phyloP scores from a whole-genome alignment of 176 grass and related monocot genomes.

The Ensete glaucum region DNA sequence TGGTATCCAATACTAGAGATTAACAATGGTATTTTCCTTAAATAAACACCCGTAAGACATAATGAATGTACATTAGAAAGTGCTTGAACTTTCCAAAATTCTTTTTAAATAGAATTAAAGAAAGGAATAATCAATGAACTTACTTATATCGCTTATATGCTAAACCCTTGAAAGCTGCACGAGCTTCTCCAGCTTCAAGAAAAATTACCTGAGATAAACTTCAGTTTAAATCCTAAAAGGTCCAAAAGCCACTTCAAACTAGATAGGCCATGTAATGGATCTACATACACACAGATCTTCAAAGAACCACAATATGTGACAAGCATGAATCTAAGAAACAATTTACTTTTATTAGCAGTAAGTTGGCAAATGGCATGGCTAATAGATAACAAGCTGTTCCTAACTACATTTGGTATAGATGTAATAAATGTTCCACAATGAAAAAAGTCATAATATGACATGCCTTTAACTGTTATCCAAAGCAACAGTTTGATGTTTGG shows the following conservation, averaged over 20 bases:
- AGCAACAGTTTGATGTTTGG: neutral
- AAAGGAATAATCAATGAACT: neutral
- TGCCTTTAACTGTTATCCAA: neutral
- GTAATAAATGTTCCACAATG: neutral
- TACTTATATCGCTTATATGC: slow-evolving; percentile 94
- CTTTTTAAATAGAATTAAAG: neutral
- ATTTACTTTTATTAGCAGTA: neutral
- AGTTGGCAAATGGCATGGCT: neutral
- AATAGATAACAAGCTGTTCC: neutral
- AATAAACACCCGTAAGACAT: too few relatives aligned
- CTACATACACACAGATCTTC: neutral
- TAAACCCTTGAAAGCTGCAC: slow-evolving; percentile 64
- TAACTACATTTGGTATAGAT: neutral
- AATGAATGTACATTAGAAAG: neutral
- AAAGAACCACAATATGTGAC: neutral
- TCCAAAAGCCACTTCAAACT: neutral
- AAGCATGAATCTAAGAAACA: neutral
- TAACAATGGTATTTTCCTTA: too few relatives aligned
- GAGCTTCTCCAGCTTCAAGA: slow-evolving; percentile 82
- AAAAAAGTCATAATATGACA: too few relatives aligned
- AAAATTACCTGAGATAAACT: slow-evolving; percentile 49
- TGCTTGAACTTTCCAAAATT: neutral
- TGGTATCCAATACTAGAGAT: too few relatives aligned
- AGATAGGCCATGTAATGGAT: neutral
- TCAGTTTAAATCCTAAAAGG: neutral